phyloP scores from a whole-genome alignment of 2,329 filamentous ascomycete species.

The Pyricularia sp. region DNA sequence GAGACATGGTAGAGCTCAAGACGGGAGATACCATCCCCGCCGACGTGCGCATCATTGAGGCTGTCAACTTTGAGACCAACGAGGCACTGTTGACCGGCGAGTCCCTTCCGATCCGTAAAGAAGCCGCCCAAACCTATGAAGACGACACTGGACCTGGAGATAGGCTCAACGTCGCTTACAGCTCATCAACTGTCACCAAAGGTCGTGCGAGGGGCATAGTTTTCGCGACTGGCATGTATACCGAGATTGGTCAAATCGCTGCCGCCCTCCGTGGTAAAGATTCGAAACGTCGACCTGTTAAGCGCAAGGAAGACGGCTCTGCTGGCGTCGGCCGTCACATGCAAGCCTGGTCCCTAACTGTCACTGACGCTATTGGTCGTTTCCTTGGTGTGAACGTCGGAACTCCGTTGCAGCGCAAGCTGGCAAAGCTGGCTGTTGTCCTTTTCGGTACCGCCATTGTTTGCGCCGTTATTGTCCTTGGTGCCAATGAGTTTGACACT shows the following conservation, averaged over 20 bases:
- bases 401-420: slow-evolving; percentile 55
- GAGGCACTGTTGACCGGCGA: slow-evolving; percentile 56
- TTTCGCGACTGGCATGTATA: slow-evolving; percentile 48
- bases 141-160: slow-evolving; percentile 48
- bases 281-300: slow-evolving; percentile 32
- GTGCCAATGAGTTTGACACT: slow-evolving; percentile 42
- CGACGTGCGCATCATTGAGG: slow-evolving; percentile 33
- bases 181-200: slow-evolving; percentile 53
- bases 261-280: slow-evolving; percentile 45
- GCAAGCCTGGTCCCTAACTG: slow-evolving; percentile 29
- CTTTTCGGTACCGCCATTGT: slow-evolving; percentile 55
- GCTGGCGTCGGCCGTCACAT: slow-evolving; percentile 37
- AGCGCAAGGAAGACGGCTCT: slow-evolving; percentile 35
- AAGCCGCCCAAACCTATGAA: slow-evolving; percentile 35
- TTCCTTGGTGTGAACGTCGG: slow-evolving; percentile 57
- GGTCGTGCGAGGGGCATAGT: slow-evolving; percentile 51
- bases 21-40: slow-evolving; percentile 32
- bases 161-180: slow-evolving; percentile 51
- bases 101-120: slow-evolving; percentile 48
- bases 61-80: slow-evolving; percentile 47
- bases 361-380: slow-evolving; percentile 42
- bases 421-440: slow-evolving; percentile 55
- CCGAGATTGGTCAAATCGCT: slow-evolving; percentile 56
- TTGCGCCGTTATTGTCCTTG: slow-evolving; percentile 56
- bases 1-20: slow-evolving; percentile 47